Conservation (phyloP, 495 filamentous ascomycete genomes). For the Tuber aestivum region DNA sequence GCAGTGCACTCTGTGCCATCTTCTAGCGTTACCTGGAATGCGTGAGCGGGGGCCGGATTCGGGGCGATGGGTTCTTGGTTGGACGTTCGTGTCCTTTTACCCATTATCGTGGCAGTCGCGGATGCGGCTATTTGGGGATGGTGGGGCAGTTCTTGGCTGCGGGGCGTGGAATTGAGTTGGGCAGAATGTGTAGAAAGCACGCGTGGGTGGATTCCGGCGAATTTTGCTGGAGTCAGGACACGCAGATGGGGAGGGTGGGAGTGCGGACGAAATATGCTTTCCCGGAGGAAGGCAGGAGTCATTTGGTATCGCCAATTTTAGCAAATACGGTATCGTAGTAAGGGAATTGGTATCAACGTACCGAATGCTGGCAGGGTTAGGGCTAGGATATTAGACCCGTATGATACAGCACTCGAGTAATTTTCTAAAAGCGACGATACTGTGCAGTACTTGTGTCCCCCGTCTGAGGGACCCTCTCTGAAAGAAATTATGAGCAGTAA, state of each 20-base stretch:
- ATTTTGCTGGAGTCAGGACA: not conserved
- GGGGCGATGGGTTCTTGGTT: conserved; percentile 17
- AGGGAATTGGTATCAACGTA: not conserved
- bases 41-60: conserved; percentile 31
- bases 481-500: not conserved
- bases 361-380: not conserved
- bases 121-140: conserved; percentile 9
- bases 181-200: not conserved
- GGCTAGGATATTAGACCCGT: too few species aligned
- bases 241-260: not conserved
- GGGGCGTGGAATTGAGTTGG: not conserved
- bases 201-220: not conserved
- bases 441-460: too few species aligned
- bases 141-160: not conserved
- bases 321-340: too few species aligned
- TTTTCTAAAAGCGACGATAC: too few species aligned
- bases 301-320: too few species aligned
- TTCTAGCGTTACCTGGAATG: conserved; percentile 40
- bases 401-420: too few species aligned
- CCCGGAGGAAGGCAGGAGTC: not conserved
- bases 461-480: not conserved
- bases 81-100: conserved; percentile 31
- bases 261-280: not conserved
- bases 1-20: conserved; percentile 56
- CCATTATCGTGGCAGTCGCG: conserved; percentile 28